Base-by-base conservation (phyloP, 768 basidiomycete species). In the Mycena galericulata region DNA sequence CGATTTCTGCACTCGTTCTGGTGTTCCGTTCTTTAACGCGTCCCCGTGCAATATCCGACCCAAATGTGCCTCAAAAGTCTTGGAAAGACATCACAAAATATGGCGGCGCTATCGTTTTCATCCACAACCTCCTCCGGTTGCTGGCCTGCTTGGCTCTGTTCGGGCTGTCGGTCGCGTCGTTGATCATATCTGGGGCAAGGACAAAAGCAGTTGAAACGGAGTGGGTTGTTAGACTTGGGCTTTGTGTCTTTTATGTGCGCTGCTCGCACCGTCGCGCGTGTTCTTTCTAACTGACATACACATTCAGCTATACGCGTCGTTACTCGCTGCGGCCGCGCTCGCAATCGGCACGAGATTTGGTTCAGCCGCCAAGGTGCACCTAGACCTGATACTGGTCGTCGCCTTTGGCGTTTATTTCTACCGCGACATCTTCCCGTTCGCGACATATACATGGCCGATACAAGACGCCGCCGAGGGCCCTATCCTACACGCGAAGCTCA, bases 341-440 rank as follows among this genome's bases (percentile, higher is more conserved):
- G 9, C 38, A 20, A 32, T 26, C 27, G 46, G 29, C 29, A 55
- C 53, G 20, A 65, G 17, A 65, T 10, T 12, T 2, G 66, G 66
- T 2, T 8, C 41, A 2, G 34, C n/a, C 20, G 51, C 75, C 11
- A 66, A 66, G 10, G 38, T 67, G 29, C 78, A 82, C 64, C 70
- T 76, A 20, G 77, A 71, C 43, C 20, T 74, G 27, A 53, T 82
- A 1, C 71, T 82, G 9, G 56, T 80, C 30, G 82, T 69, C 58
- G 79, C 74, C 63, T 80, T 69, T 80, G 69, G 62, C 1, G 80
- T 89, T 0, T 92, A 86, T 72, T 75, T 78, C 41, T 88, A 88
- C 72, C 84, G 89, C 40, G 86, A 88, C 72, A 62, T 92, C 7
- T 89, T 84, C 79, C 90, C 91, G 8, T 73, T 91, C 17, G 81